These are phyloP conservation scores for Penicillium glabrum DNA, from an alignment of 2,329 filamentous ascomycete species.

Conservation along the genomic window DNA sequence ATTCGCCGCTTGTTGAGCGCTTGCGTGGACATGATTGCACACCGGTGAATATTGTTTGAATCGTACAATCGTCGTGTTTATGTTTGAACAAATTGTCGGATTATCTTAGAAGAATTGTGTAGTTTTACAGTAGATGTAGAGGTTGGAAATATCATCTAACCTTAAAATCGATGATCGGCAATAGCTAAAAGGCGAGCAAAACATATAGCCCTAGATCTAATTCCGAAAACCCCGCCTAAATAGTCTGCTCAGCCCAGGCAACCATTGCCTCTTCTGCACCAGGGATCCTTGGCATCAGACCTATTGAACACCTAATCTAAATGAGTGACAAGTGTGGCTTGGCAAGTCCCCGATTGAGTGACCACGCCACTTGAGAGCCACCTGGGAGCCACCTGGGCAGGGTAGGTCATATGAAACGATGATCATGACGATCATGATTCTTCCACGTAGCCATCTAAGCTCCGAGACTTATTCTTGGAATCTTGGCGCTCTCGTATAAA, in stretches of 20 bases:
- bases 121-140: neutral
- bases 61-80: neutral
- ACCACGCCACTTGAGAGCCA: neutral
- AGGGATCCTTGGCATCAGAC: neutral
- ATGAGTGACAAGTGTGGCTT: neutral
- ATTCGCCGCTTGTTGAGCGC: slow-evolving; percentile 5
- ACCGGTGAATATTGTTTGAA: neutral
- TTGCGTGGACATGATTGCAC: slow-evolving; percentile 2
- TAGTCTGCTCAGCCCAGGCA: neutral
- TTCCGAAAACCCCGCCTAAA: neutral
- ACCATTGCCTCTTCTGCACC: neutral
- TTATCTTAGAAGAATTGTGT: neutral
- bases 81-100: neutral
- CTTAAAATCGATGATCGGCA: neutral
- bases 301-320: neutral
- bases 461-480: neutral
- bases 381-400: neutral
- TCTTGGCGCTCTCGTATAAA: neutral
- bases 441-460: neutral
- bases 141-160: neutral
- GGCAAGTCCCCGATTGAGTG: neutral
- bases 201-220: neutral
- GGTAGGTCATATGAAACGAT: neutral
- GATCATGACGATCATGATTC: neutral
- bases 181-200: neutral